Evolutionary conservation across 257 asterid species (phyloP).

Genomic region (Rhazya stricta): DNA sequence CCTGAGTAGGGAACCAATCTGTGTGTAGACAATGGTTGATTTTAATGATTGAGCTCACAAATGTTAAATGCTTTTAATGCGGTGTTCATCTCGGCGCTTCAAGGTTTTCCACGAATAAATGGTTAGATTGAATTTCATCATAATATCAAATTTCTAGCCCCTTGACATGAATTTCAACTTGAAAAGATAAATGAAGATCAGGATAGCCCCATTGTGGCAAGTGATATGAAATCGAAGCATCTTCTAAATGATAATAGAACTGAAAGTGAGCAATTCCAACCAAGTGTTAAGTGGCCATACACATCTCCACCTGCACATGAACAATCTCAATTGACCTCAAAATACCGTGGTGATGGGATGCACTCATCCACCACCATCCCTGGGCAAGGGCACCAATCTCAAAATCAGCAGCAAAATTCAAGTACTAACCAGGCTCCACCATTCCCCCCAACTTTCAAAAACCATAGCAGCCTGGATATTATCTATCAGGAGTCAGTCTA

Average conservation of each 20-base stretch:
- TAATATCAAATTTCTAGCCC: not conserved
- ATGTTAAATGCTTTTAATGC: not conserved
- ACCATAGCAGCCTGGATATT: not conserved
- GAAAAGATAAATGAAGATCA: conserved; percentile 6
- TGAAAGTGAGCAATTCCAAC: not conserved
- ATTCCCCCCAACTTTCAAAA: not conserved
- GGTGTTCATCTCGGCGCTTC: not conserved
- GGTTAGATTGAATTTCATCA: not conserved
- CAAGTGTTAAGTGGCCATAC: not conserved
- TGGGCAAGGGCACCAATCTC: not conserved
- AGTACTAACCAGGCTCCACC: not conserved
- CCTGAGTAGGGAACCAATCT: no score
- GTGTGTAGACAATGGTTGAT: not conserved
- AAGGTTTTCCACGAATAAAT: not conserved
- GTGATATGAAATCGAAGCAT: not conserved
- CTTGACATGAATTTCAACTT: not conserved
- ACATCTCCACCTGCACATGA: not conserved
- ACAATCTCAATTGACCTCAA: not conserved
- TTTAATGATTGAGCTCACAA: not conserved
- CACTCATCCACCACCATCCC: not conserved
- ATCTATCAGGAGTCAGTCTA: not conserved
- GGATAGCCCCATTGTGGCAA: not conserved
- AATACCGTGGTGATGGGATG: not conserved
- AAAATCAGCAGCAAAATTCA: not conserved
- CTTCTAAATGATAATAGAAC: conserved; percentile 1